Evolutionary conservation across 768 basidiomycete genomes (phyloP).

Genomic region (Infundibulicybe gibba): DNA sequence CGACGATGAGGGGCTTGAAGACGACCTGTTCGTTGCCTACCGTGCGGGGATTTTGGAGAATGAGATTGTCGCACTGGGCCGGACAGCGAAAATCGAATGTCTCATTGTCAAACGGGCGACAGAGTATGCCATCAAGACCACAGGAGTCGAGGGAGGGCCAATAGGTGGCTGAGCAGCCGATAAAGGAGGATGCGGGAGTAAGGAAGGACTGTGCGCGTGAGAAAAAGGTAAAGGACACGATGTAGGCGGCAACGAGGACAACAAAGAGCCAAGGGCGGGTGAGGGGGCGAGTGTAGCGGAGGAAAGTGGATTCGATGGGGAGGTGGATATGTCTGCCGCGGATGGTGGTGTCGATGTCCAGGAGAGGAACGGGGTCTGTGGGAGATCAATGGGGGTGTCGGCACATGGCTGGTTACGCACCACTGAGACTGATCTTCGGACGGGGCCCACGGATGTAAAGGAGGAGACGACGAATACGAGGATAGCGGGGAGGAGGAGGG

Average conservation of each 20-base stretch:
- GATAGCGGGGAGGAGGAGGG: not conserved
- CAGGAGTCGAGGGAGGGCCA: constrained; percentile 71
- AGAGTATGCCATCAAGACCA: constrained; percentile 64
- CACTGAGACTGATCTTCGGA: constrained; percentile 49
- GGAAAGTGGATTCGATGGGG: constrained; percentile 52
- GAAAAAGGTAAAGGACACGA: constrained; percentile 72
- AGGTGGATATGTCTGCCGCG: constrained; percentile 31
- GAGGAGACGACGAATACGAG: constrained; percentile 13
- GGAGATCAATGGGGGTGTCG: not conserved
- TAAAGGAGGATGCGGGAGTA: constrained; percentile 58
- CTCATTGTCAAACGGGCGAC: constrained; percentile 59
- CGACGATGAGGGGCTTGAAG: constrained; percentile 74
- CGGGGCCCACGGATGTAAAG: constrained; percentile 43
- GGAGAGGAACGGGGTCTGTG: constrained; percentile 50
- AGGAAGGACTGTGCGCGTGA: constrained; percentile 69
- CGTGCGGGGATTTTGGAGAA: constrained; percentile 70
- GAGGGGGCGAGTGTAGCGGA: constrained; percentile 48
- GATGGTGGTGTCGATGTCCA: constrained; percentile 44
- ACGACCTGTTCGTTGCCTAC: constrained; percentile 64
- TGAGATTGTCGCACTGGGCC: constrained; percentile 59
- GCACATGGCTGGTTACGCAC: constrained; percentile 23
- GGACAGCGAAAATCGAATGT: constrained; percentile 80
- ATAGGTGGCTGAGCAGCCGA: constrained; percentile 66
- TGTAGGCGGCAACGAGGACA: constrained; percentile 56
- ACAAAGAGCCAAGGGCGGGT: constrained; percentile 52